phyloP scores from a whole-genome alignment of 2,329 filamentous ascomycete species.

The Aspergillus japonicus region DNA sequence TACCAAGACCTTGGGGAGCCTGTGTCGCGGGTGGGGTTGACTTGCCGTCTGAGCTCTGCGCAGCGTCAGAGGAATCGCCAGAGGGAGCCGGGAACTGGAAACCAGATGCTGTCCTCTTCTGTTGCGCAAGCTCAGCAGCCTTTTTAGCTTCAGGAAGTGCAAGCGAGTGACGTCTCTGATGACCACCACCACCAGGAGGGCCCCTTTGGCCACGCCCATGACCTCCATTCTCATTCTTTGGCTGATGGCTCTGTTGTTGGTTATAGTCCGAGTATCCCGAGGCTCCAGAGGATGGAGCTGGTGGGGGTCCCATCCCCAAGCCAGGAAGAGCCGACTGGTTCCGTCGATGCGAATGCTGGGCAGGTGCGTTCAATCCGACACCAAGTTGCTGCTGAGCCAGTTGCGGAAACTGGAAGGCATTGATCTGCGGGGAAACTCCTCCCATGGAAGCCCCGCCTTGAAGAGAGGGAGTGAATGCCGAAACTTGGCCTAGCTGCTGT shows the following conservation, averaged over 20 bases:
- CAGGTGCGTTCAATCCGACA: conserved; percentile 71
- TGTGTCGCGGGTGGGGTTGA: conserved; percentile 42
- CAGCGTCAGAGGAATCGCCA: conserved; percentile 53
- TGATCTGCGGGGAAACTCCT: conserved; percentile 71
- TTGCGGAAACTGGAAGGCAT: conserved; percentile 87
- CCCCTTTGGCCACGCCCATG: conserved; percentile 73
- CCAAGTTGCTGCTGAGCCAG: conserved; percentile 68
- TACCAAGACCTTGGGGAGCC: conserved; percentile 62
- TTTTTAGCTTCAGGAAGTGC: conserved; percentile 96
- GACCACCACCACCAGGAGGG: conserved; percentile 67
- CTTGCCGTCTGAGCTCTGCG: conserved; percentile 56
- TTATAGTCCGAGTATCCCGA: conserved; percentile 85
- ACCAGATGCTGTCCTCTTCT: conserved; percentile 88
- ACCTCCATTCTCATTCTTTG: conserved; percentile 69
- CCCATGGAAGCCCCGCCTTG: conserved; percentile 68
- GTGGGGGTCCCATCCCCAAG: conserved; percentile 85
- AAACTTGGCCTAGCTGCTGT: conserved; percentile 73
- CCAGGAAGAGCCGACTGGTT: conserved; percentile 96
- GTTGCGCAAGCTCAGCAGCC: conserved; percentile 92
- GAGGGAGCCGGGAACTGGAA: conserved; percentile 90
- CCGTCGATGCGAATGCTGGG: conserved; percentile 86
- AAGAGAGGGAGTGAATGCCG: conserved; percentile 68
- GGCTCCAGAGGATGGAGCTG: conserved; percentile 84
- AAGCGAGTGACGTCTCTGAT: conserved; percentile 90
- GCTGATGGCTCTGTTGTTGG: conserved; percentile 55